Percentiles rank a stretch among this genome's conserved stretches.
These are phyloP conservation scores for Pezicula rhizophila DNA, from an alignment of 2,329 filamentous ascomycete species.

Conservation along the genomic window DNA sequence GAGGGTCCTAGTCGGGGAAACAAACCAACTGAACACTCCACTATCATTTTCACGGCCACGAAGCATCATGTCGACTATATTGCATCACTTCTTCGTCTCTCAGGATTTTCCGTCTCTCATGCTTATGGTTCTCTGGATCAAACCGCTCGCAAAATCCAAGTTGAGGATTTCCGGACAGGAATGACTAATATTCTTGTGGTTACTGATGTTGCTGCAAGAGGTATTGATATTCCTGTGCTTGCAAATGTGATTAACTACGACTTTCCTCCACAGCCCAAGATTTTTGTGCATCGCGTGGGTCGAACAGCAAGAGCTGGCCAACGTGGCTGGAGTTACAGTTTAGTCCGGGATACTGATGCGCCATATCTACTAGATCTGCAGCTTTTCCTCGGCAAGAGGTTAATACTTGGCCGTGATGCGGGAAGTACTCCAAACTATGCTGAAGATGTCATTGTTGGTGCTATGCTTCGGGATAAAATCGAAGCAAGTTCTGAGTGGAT, in stretches of 20 bases:
- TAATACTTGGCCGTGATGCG: constrained; percentile 66
- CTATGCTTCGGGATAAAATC: constrained; percentile 65
- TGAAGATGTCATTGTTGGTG: constrained; percentile 77
- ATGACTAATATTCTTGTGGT: constrained; percentile 88
- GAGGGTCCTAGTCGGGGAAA: constrained; percentile 50
- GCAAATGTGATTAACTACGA: constrained; percentile 99
- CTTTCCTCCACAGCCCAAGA: constrained; percentile 92
- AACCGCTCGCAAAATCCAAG: constrained; percentile 84
- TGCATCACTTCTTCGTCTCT: constrained; percentile 67
- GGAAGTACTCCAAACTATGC: constrained; percentile 62
- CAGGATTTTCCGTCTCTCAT: constrained; percentile 86
- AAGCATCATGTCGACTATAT: constrained; percentile 98
- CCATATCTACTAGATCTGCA: constrained; percentile 93
- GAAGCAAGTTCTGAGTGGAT: constrained; percentile 78
- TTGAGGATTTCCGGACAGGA: constrained; percentile 81
- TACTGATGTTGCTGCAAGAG: constrained; percentile 91
- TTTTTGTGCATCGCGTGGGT: constrained; percentile 94
- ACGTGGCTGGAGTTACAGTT: constrained; percentile 90
- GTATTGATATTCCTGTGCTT: constrained; percentile 94
- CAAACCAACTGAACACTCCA: constrained; percentile 82
- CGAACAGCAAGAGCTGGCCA: constrained; percentile 91
- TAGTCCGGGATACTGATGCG: constrained; percentile 80
- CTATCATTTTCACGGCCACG: constrained; percentile 89
- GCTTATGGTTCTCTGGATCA: constrained; percentile 94
- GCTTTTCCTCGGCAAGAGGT: constrained; percentile 80